Evolutionary conservation across 345 rosid species (phyloP).

Genomic region (Trapa incisa): DNA sequence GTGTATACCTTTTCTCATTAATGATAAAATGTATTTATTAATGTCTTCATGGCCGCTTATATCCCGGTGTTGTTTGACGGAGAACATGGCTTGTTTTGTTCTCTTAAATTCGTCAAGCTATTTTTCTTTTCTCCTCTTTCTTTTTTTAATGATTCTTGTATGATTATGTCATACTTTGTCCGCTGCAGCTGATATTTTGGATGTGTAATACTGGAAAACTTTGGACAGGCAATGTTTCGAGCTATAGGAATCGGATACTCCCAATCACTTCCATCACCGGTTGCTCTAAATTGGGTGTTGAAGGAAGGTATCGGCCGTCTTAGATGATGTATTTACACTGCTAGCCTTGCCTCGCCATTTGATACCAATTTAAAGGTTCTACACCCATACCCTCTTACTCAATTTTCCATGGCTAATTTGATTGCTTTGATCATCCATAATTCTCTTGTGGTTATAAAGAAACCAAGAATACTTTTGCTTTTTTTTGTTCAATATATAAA

Average conservation of each 20-base stretch:
- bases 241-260: constrained; percentile 82
- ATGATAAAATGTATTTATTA: too few species aligned
- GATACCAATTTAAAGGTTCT: constrained; percentile 82
- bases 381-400: neutral
- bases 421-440: neutral
- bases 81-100: too few species aligned
- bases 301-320: constrained; percentile 86
- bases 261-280: constrained; percentile 74
- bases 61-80: too few species aligned
- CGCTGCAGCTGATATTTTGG: neutral
- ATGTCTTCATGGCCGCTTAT: too few species aligned
- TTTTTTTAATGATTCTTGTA: neutral
- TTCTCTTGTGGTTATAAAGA: neutral
- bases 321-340: constrained; percentile 82
- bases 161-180: too few species aligned
- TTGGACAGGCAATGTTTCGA: constrained; percentile 65
- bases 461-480: too few species aligned
- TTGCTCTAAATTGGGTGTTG: constrained; percentile 83
- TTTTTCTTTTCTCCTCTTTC: neutral
- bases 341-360: constrained; percentile 72
- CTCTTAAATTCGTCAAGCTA: too few species aligned
- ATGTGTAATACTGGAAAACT: neutral
- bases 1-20: too few species aligned
- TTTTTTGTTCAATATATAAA: too few species aligned
- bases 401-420: neutral